phyloP scores from a whole-genome alignment of 129 eudicot species.

The Sambucus nigra region DNA sequence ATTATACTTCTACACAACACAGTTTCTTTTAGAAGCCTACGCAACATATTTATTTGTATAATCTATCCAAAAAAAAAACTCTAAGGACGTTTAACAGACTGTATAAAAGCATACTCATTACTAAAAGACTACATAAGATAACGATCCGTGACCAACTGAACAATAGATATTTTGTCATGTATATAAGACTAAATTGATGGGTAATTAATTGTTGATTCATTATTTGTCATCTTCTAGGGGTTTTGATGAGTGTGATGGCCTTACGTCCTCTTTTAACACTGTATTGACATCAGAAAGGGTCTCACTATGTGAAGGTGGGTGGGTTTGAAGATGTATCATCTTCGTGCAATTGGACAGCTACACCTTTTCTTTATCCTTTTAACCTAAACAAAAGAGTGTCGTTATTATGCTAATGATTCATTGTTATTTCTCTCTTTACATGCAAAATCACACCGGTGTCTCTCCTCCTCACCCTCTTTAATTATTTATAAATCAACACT shows the following conservation, averaged over 20 bases:
- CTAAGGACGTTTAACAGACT: not conserved
- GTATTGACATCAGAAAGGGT: constrained; percentile 6
- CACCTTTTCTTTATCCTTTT: not conserved
- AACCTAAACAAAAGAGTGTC: constrained; percentile 11
- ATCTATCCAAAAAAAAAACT: too few relatives aligned
- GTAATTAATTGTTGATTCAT: not conserved
- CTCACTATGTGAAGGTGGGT: constrained; percentile 31
- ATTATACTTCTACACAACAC: too few relatives aligned
- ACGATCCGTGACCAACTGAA: constrained; percentile 7
- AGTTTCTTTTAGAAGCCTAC: too few relatives aligned
- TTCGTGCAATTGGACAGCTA: constrained; percentile 4
- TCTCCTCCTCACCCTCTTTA: too few relatives aligned
- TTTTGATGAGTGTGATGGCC: not conserved
- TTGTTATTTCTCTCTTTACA: too few relatives aligned
- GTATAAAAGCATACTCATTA: not conserved
- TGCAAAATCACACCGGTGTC: too few relatives aligned
- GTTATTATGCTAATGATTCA: too few relatives aligned
- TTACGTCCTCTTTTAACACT: not conserved
- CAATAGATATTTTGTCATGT: constrained; percentile 7
- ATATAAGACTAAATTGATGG: not conserved
- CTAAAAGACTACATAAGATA: not conserved
- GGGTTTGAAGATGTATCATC: constrained; percentile 1
- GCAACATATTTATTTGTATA: too few relatives aligned
- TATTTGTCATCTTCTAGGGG: constrained; percentile 8
- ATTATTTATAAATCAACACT: too few relatives aligned